Percentiles rank a stretch among this genome's conserved stretches.
Evolutionary conservation across 2,329 filamentous ascomycete species (phyloP).

Genomic region (Colletotrichum ledebouriae): DNA sequence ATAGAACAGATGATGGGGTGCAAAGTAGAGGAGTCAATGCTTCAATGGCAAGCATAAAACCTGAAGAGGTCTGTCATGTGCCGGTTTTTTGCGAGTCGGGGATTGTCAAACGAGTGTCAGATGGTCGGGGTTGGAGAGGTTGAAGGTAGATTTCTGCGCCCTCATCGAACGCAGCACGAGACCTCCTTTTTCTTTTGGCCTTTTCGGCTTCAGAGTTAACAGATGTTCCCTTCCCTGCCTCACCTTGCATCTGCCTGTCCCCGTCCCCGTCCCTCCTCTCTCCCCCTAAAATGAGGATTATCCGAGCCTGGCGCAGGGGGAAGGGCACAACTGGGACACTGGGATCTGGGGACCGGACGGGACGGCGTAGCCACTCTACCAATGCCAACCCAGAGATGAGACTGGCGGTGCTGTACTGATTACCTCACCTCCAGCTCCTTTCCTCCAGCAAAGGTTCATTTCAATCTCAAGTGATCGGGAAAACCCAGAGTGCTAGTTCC

Average conservation of each 20-base stretch:
- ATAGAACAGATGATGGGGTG: conserved; percentile 29
- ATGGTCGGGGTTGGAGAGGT: conserved; percentile 21
- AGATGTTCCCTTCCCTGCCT: conserved; percentile 14
- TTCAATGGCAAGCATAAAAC: conserved; percentile 9
- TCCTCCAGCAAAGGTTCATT: too few relatives aligned
- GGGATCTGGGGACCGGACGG: conserved; percentile 31
- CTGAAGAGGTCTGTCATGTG: conserved; percentile 34
- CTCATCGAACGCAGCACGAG: conserved; percentile 29
- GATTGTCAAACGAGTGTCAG: conserved; percentile 34
- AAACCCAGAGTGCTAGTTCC: background rate
- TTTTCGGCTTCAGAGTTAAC: conserved; percentile 15
- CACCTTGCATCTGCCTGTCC: background rate
- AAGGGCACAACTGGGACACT: conserved; percentile 6
- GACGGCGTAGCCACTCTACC: conserved; percentile 31
- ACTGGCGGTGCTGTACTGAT: conserved; percentile 12
- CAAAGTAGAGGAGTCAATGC: conserved; percentile 8
- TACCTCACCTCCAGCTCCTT: conserved; percentile 17
- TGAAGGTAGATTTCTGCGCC: conserved; percentile 31
- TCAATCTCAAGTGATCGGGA: background rate
- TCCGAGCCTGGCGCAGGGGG: conserved; percentile 36
- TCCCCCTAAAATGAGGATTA: conserved; percentile 41
- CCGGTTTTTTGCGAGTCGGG: background rate
- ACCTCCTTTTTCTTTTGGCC: conserved; percentile 31
- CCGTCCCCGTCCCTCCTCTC: background rate
- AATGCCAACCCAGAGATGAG: conserved; percentile 17